Base-by-base conservation (phyloP, 2,329 filamentous ascomycete genomes). In the Chaetomiaceae sp. region DNA sequence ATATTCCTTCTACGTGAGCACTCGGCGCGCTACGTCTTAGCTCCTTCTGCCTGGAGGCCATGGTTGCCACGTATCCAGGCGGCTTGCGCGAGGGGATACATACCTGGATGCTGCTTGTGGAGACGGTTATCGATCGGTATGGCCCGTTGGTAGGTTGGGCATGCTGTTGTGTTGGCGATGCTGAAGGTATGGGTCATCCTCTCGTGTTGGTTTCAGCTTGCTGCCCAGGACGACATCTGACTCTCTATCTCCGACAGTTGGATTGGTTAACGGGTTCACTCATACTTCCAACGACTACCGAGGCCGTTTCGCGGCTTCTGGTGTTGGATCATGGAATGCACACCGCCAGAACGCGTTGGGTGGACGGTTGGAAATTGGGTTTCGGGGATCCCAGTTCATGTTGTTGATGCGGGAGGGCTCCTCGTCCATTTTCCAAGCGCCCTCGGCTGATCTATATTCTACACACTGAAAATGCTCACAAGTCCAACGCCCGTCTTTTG, bases 11-110 rank as follows among this genome's bases (percentile, higher is more conserved):
- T 6, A 27, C 17, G 21, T 31, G n/a, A 20, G 27, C 34, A 3
- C n/a, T 25, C 31, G n/a, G 12, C 27, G 27, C 17, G 9, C 17
- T 33, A 27, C 17, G 38, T 17, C 31, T 55, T 58, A 33, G 59
- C 56, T 58, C 60, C 58, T 27, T 43, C 45, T 35, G 50, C 57
- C 20, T 27, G 48, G 14, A 3, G n/a, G 14, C 4, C 5, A 23
- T 13, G 6, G 1, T 33, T 9, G 19, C 34, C 25, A 20, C 39
- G 21, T 27, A 20, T 30, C 13, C 9, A 12, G 23, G 16, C 10
- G 38, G 14, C 13, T 13, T 33, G 25, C 6, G 46, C 33, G 23
- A 17, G 20, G 5, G 9, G 16, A 19, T 17, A 21, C n/a, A n/a
- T 38, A 9, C 5, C n/a, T n/a, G n/a, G 37, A 33, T 34, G 19